A percentile compares a stretch with the other conserved stretches of the same genome.
These are phyloP conservation scores for Danielozyma ontarioensis DNA, from an alignment of 805 yeast species.

Conservation along the genomic window DNA sequence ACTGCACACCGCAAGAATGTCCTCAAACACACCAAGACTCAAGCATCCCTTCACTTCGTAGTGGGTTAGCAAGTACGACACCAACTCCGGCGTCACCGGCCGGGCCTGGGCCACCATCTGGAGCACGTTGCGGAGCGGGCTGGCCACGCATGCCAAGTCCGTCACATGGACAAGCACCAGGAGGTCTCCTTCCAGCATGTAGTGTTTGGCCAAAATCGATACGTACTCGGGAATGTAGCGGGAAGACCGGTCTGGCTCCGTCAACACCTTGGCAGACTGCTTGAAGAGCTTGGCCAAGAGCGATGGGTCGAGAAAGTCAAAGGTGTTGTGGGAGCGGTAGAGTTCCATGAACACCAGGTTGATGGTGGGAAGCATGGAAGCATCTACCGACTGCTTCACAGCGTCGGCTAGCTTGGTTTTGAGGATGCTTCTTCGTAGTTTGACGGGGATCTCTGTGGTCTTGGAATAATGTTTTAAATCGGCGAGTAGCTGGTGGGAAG, in stretches of 20 bases:
- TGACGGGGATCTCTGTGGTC: constrained; percentile 19
- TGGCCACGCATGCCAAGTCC: constrained; percentile 18
- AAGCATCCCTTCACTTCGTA: constrained; percentile 5
- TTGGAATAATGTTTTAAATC: constrained; percentile 16
- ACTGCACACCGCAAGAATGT: too few species aligned
- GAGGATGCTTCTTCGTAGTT: not conserved
- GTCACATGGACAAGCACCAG: constrained; percentile 20
- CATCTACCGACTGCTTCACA: too few species aligned
- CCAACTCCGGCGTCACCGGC: constrained; percentile 12
- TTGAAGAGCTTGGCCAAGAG: constrained; percentile 10
- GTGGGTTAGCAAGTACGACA: constrained; percentile 9
- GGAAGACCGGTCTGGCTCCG: constrained; percentile 2
- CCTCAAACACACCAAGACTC: constrained; percentile 10
- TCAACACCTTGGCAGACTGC: constrained; percentile 10
- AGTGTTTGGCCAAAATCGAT: constrained; percentile 16
- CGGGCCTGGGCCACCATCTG: constrained; percentile 5
- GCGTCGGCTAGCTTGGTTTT: not conserved
- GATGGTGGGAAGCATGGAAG: constrained; percentile 13
- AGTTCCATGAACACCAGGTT: constrained; percentile 17
- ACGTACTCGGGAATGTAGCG: constrained; percentile 25
- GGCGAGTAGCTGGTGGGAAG: too few species aligned
- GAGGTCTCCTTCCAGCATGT: constrained; percentile 14
- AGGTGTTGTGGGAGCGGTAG: constrained; percentile 7
- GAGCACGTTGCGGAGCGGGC: constrained; percentile 8
- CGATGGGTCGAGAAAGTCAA: constrained; percentile 2